Conservation (phyloP, 345 rosid species). For the Stellera chamaejasme region DNA sequence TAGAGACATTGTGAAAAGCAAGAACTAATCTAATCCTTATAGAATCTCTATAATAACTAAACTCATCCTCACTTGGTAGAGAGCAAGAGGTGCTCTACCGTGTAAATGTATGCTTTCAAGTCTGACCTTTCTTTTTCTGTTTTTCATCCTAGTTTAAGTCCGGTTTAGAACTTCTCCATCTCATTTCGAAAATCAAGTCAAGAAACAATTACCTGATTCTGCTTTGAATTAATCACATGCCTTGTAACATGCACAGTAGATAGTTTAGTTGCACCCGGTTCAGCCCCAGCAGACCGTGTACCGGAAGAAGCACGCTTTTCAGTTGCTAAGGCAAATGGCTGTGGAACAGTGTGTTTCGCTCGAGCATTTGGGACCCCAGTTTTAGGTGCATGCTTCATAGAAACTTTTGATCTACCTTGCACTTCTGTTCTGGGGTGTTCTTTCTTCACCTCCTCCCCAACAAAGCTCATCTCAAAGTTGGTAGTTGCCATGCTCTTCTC, state of each 20-base stretch:
- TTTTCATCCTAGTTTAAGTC: no score
- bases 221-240: constrained; percentile 24
- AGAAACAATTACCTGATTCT: constrained; percentile 31
- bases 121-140: no score
- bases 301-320: constrained; percentile 80
- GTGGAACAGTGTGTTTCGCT: constrained; percentile 72
- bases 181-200: background rate
- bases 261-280: constrained; percentile 23
- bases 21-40: no score
- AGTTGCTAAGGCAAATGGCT: constrained; percentile 81
- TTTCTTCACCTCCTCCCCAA: constrained; percentile 20
- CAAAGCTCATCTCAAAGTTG: constrained; percentile 18
- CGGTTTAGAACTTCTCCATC: no score
- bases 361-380: constrained; percentile 30
- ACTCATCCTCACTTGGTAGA: no score
- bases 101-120: no score
- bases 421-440: constrained; percentile 20
- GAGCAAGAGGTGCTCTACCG: no score
- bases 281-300: constrained; percentile 34
- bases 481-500: constrained; percentile 20
- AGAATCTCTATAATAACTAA: no score
- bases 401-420: constrained; percentile 22
- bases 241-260: constrained; percentile 17
- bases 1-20: no score
- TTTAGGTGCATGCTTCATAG: constrained; percentile 38